Conservation (phyloP, 148 eudicot species). For the Persicaria maculosa region DNA sequence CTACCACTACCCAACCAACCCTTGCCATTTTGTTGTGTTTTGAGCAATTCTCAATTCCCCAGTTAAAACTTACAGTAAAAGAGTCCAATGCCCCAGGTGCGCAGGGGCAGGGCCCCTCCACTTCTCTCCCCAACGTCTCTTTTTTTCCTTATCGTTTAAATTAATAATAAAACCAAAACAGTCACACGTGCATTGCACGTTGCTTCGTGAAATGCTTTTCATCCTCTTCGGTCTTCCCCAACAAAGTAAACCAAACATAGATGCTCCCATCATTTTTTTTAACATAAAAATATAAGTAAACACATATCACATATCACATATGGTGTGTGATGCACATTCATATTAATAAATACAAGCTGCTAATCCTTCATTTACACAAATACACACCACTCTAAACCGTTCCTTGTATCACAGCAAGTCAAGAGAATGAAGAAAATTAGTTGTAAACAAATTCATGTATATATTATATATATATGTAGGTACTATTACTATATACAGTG, state of each 20-base stretch:
- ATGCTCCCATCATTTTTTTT: too few species aligned
- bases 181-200: slow-evolving; percentile 36
- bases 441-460: neutral
- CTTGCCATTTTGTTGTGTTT: neutral
- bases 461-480: too few species aligned
- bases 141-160: slow-evolving; percentile 4
- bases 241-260: neutral
- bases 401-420: neutral
- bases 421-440: neutral
- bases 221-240: neutral
- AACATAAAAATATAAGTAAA: too few species aligned
- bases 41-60: neutral
- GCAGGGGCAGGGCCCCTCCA: neutral
- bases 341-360: too few species aligned
- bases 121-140: slow-evolving; percentile 28
- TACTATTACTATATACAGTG: too few species aligned
- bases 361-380: too few species aligned
- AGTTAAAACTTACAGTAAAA: neutral
- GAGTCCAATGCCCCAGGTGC: neutral
- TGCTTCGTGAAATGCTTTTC: slow-evolving; percentile 4
- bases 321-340: too few species aligned
- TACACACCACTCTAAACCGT: too few species aligned
- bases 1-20: neutral
- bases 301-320: too few species aligned
- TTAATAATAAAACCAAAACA: neutral